Percentiles rank a stretch among this genome's conserved stretches.
Conservation (phyloP, 352 stramenopile genomes). For the Globisporangium splendens region DNA sequence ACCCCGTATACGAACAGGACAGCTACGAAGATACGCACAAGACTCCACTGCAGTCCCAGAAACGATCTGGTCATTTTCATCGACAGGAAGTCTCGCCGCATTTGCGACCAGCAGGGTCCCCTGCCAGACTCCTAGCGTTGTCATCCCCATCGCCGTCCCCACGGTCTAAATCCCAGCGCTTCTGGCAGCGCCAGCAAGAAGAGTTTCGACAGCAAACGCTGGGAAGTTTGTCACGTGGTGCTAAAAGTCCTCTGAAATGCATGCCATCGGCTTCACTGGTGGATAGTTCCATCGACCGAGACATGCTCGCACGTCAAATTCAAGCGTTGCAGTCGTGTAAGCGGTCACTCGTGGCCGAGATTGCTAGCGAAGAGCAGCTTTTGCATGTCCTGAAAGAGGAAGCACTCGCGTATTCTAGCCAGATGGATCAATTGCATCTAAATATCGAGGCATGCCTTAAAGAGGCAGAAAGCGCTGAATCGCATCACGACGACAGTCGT, state of each 20-base stretch:
- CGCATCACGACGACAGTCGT: neutral
- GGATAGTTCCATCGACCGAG: conserved; percentile 26
- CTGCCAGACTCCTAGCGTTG: conserved; percentile 13
- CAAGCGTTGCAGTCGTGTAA: conserved; percentile 65
- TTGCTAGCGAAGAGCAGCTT: conserved; percentile 60
- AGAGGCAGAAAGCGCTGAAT: conserved; percentile 5
- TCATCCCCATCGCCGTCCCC: conserved; percentile 19
- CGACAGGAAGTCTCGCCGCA: neutral
- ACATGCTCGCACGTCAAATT: conserved; percentile 45
- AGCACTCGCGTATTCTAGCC: conserved; percentile 29
- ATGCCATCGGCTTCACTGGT: neutral
- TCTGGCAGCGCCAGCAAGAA: conserved; percentile 23
- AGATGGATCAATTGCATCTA: conserved; percentile 54
- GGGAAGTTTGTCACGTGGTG: neutral
- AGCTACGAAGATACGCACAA: neutral
- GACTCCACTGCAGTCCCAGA: too few relatives aligned
- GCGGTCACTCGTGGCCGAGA: conserved; percentile 55
- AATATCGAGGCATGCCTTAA: conserved; percentile 45
- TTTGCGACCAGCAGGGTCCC: conserved; percentile 11
- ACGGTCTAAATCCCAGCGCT: conserved; percentile 12
- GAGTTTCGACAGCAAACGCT: conserved; percentile 22
- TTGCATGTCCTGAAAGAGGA: conserved; percentile 59
- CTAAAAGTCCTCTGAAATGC: conserved; percentile 8
- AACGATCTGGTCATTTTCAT: neutral
- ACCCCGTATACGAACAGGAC: conserved; percentile 54